phyloP scores from a whole-genome alignment of 2,329 filamentous ascomycete species.

The Colletotrichum magnum region DNA sequence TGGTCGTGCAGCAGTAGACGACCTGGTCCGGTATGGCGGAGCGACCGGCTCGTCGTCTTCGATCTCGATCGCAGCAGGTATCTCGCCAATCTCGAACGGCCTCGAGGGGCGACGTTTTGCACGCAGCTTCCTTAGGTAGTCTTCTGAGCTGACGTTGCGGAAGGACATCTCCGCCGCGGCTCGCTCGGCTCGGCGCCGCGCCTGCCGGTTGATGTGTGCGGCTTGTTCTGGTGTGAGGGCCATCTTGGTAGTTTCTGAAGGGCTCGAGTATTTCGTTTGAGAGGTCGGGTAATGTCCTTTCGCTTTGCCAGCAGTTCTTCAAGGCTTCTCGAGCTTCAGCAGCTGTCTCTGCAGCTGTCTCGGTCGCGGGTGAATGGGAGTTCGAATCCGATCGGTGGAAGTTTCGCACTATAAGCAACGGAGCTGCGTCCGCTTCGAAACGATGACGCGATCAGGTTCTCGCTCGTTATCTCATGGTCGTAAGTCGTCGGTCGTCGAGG shows the following conservation, averaged over 20 bases:
- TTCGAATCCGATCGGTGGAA: too few relatives aligned
- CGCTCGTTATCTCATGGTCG: neutral
- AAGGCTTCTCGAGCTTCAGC: too few relatives aligned
- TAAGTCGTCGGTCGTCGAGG: neutral
- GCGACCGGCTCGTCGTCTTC: constrained; percentile 14
- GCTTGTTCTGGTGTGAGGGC: constrained; percentile 23
- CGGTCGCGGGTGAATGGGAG: too few relatives aligned
- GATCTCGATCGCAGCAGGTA: constrained; percentile 31
- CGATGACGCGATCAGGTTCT: too few relatives aligned
- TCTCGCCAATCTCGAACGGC: constrained; percentile 21
- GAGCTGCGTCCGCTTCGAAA: too few relatives aligned
- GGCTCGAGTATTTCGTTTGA: neutral
- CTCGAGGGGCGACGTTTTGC: constrained; percentile 30
- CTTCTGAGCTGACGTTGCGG: constrained; percentile 30
- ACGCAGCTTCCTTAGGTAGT: constrained; percentile 26
- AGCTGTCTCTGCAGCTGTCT: too few relatives aligned
- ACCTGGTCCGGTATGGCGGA: neutral
- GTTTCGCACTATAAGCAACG: too few relatives aligned
- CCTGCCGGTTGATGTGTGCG: constrained; percentile 32
- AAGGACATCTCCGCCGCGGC: constrained; percentile 37
- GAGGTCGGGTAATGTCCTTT: neutral
- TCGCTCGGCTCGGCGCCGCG: constrained; percentile 32
- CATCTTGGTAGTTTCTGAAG: neutral
- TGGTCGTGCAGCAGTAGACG: neutral
- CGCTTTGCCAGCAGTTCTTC: too few relatives aligned